Base-by-base conservation (phyloP, 2,329 filamentous ascomycete species). In the Exophiala xenobiotica region DNA sequence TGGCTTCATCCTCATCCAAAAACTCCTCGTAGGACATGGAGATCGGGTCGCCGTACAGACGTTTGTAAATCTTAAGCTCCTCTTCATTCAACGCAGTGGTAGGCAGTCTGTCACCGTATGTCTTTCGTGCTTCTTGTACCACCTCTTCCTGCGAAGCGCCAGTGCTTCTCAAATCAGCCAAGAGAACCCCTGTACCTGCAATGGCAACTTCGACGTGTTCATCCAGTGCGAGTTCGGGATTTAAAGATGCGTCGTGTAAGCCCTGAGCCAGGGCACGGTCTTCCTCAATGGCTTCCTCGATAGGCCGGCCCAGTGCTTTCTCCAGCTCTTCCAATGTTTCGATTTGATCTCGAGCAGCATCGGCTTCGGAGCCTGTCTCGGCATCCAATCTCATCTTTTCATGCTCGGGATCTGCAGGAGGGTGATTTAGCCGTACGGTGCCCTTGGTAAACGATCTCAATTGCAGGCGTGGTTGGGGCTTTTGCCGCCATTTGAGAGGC, bases 61-160 rank as follows among this genome's bases (percentile, higher is more conserved):
- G 78, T 64, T 87, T 83, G 68, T 95, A 96, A 1, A 95, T 72
- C 41, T 73, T 74, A 63, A 86, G 84, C 67, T 96, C 90, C 46
- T 86, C 80, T 1, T 78, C 75, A 26, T 76, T 83, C 45, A 96
- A 69, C 61, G 88, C 82, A 26, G 79, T 83, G 24, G 82, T 80
- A 0, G 91, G 91, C 19, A 96, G 70, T 0, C 79, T 84, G 63
- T 93, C 85, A 55, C 90, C 86, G 67, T 90, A 95, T 6, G 81
- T 77, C 57, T 88, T 85, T 62, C 86, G 82, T 27, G 88, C 86
- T 60, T 82, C 77, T 49, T 87, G 81, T 24, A 89, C 89, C 6
- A 85, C 72, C 8, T 75, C 73, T 65, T 89, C 86, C 49, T 81
- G 73, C 4, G 79, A 74, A 42, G 54, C 58, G 4, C 56, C 58